Evolutionary conservation across 108 stramenopile genomes (phyloP), one percentile per base, ranked within the genome.

Genomic region (Skeletonema grethae): DNA sequence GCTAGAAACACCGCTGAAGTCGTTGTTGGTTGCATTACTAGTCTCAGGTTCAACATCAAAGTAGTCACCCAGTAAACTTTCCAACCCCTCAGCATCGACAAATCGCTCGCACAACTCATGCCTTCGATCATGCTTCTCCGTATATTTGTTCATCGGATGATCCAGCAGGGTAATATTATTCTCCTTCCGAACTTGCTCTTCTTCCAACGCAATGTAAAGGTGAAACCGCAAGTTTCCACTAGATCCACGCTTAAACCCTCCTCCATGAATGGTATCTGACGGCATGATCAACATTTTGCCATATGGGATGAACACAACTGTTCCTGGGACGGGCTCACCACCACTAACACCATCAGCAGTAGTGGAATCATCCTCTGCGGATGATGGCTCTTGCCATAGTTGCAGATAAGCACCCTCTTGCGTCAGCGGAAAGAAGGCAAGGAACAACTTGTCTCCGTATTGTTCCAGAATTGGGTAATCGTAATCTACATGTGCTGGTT

Each of bases 401-500:
- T 88, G 85, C 4, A 88, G 57, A 55, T 80, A 76, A 63, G 86
- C 84, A 13, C 89, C 89, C 45, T 88, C 86, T 16, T 74, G 30
- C 0, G 87, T 86, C 56, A 90, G 61, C 7, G 89, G 89, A 36
- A 86, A 85, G 71, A 90, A 90, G 18, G 77, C 86, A 4, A 88
- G 46, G 24, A 61, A 77, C 48, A 86, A 68, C 58, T 46, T 80
- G 7, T 63, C 11, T 2, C 72, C 68, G 53, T 74, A 32, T 41
- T 79, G 38, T 12, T 77, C 50, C 28, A 88, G 56, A 9, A 85
- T 73, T 18, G 69, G 77, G 63, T 84, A 90, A 10, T 79, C 72
- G 59, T 85, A 90, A 72, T 90, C 89, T n/a, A 90, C 86, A 76
- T 90, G 89, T 2, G 89, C 77, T n/a, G 86, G 85, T 63, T 90